phyloP scores from a whole-genome alignment of 1,139 yeast genomes.

The Candida pseudoviswanathii region DNA sequence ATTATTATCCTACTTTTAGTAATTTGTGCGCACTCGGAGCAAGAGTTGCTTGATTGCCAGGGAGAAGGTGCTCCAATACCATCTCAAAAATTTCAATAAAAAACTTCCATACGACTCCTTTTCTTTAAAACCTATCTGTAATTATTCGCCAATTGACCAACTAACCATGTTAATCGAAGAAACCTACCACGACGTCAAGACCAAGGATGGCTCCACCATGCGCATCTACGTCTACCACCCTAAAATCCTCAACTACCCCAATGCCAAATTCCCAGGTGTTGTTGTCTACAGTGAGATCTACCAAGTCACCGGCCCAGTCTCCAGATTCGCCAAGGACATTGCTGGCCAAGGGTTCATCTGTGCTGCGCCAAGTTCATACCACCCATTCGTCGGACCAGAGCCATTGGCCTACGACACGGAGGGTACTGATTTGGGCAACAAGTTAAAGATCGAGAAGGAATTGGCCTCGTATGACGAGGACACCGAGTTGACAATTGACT shows the following conservation, averaged over 20 bases:
- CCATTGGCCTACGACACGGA: constrained; percentile 69
- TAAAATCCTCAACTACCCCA: constrained; percentile 67
- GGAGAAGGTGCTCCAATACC: too few species aligned
- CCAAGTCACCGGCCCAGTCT: constrained; percentile 80
- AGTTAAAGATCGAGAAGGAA: constrained; percentile 67
- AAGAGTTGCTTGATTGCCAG: too few species aligned
- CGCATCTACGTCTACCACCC: constrained; percentile 71
- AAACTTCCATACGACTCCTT: too few species aligned
- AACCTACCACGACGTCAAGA: constrained; percentile 61
- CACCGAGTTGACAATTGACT: constrained; percentile 62
- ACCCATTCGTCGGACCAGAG: constrained; percentile 66
- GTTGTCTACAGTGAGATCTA: constrained; percentile 72
- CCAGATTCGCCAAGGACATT: constrained; percentile 74
- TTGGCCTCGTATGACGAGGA: constrained; percentile 78
- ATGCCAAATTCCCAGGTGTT: constrained; percentile 79
- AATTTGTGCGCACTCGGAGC: neutral
- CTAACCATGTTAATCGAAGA: constrained; percentile 63
- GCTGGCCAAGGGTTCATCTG: constrained; percentile 82
- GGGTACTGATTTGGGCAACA: constrained; percentile 78
- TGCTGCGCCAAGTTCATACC: constrained; percentile 78
- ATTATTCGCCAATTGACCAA: too few species aligned
- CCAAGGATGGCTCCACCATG: constrained; percentile 69
- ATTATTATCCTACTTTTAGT: neutral
- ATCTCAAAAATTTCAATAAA: too few species aligned
- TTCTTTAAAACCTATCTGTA: too few species aligned